Base-by-base conservation (phyloP, 805 yeast genomes). In the Myxozyma monticola region DNA sequence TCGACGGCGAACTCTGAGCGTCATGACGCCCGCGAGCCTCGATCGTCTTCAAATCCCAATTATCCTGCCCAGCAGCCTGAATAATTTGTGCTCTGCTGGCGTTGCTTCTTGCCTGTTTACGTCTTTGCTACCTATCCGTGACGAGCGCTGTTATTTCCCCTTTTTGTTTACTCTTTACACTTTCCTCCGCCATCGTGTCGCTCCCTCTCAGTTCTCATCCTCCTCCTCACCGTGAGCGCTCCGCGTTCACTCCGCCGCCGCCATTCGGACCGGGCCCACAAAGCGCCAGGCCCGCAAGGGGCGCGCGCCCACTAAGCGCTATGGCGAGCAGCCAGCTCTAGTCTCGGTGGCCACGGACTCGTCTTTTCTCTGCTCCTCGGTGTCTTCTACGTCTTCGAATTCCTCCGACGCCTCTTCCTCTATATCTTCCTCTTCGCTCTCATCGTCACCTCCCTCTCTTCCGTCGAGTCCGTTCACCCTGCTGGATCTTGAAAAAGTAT, bases 371-470 rank as follows among this genome's bases (percentile, higher is more conserved):
- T 30, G 17, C 31, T 38, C 45, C 37, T 36, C 21, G 17, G 50
- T 41, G 37, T 73, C 76, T 44, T 68, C 70, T 10, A 69, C 73
- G 18, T 71, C 74, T 10, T 70, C 66, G 33, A 64, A 68, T 26
- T 66, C 62, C 18, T 56, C 53, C 15, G 22, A 49, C n/a, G 37
- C 48, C 22, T 45, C 60, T 5, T 45, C 51, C 9, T 52, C 56
- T 36, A 20, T 45, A 7, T 39, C 51, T 4, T 42, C 51, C 5
- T 44, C 52, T 5, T 41, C 50, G 2, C 12, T 38, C 7, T 54
- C 59, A n/a, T 22, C 43, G 25, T 9, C 48, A 8, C 42, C 48
- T 10, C 46, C 53, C 12, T 45, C 45, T 20, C 90, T 91, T 60
- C 83, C 82, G 2, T 20, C 42, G 30, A 31, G 41, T 21, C 46